phyloP scores from a whole-genome alignment of 176 grass and related monocot genomes.

The Triticum turgidum region DNA sequence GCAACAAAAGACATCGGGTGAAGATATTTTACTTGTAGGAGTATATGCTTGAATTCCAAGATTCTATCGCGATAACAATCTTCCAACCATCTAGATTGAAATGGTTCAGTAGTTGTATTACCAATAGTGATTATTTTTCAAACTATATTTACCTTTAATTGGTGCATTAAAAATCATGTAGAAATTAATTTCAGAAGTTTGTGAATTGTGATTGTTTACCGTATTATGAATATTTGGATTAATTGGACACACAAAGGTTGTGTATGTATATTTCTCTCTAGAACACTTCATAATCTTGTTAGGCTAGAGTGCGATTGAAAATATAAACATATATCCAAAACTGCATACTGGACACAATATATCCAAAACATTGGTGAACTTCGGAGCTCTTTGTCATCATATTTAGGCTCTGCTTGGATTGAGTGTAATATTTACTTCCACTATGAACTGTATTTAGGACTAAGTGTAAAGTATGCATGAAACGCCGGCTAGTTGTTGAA shows the following conservation, averaged over 20 bases:
- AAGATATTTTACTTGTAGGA: background rate
- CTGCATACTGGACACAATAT: too few relatives aligned
- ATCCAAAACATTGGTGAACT: too few relatives aligned
- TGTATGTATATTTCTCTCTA: background rate
- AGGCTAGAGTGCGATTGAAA: background rate
- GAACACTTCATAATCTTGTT: background rate
- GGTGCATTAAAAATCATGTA: background rate
- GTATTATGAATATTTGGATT: background rate
- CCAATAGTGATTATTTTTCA: too few relatives aligned
- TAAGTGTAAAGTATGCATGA: too few relatives aligned
- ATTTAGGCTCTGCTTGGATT: too few relatives aligned
- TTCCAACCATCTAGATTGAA: background rate
- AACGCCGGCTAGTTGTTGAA: too few relatives aligned
- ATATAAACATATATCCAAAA: background rate
- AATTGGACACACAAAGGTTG: background rate
- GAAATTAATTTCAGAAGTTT: background rate
- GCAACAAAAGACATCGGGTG: background rate
- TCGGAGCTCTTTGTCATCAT: too few relatives aligned
- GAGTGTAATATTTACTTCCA: too few relatives aligned
- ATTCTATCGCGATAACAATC: background rate
- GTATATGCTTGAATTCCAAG: background rate
- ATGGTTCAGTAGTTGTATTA: background rate
- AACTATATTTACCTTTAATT: too few relatives aligned
- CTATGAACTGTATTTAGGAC: too few relatives aligned
- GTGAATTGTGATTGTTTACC: background rate